phyloP scores from a whole-genome alignment of 2,329 filamentous ascomycete genomes.

The Ophiostoma ips region DNA sequence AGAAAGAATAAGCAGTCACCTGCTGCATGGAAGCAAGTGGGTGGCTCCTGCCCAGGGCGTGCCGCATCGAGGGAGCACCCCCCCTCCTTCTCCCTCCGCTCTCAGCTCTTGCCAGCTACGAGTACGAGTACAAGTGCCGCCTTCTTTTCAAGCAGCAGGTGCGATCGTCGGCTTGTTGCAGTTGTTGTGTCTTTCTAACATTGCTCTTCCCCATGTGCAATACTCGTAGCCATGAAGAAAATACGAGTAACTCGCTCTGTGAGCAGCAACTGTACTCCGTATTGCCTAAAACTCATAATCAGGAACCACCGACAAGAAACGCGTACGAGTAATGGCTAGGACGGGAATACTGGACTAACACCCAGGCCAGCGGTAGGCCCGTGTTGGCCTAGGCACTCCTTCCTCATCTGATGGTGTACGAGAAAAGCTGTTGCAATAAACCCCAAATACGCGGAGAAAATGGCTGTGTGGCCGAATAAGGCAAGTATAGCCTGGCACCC shows the following conservation, averaged over 20 bases:
- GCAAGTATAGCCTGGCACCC: background rate
- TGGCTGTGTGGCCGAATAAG: background rate
- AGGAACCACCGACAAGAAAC: no score
- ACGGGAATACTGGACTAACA: background rate
- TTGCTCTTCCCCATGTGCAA: background rate
- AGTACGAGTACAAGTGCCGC: background rate
- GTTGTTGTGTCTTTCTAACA: background rate
- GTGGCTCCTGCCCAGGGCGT: background rate
- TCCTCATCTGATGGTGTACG: background rate
- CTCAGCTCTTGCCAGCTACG: background rate
- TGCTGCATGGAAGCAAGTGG: background rate
- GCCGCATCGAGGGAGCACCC: background rate
- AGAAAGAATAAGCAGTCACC: background rate
- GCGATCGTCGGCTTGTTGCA: no score
- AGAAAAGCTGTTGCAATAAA: background rate
- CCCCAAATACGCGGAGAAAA: background rate
- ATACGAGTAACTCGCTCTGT: no score
- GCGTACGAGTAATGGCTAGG: background rate
- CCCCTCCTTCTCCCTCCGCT: background rate
- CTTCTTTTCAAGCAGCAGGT: background rate
- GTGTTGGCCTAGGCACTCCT: background rate
- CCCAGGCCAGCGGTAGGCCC: background rate
- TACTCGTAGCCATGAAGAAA: background rate
- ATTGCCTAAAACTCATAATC: no score
- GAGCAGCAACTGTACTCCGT: no score